Evolutionary conservation across 1,284 basidiomycete genomes (phyloP), one percentile per base, ranked within the genome.

Genomic region (Sporisorium graminicola): DNA sequence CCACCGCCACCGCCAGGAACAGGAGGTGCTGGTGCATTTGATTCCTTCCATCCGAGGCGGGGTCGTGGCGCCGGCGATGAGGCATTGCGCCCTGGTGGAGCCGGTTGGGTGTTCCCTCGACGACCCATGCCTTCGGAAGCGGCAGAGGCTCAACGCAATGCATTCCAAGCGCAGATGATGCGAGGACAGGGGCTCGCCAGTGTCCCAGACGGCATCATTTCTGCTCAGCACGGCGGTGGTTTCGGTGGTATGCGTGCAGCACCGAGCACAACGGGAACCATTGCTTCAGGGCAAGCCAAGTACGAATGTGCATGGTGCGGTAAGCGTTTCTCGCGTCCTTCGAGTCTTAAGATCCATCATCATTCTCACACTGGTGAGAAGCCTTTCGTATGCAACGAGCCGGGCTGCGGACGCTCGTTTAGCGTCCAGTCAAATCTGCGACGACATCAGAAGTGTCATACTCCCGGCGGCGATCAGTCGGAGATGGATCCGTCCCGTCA

Each of bases 281-380:
- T 78, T 47, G 73, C 68, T 14, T 71, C 73, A 13, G 76, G 76
- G 7, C 68, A 72, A 47, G 71, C 72, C 47, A 84, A 83, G 69
- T 84, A 83, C 61, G 81, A 82, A 40, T 84, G 82, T 62, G 64
- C 67, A 0, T 81, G 74, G 75, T 84, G 82, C 55, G 73, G 73
- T 24, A 84, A 84, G 62, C 79, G 82, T 31, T 84, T 84, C 64
- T 78, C 79, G 10, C 68, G 82, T 2, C 82, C 82, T 4, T 83
- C 82, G 14, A 82, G 80, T 24, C 70, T 84, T 46, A 80, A 80
- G 44, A 84, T 83, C n/a, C 82, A 84, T 52, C 78, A 80, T 26
- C 79, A 83, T 57, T 82, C 80, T 24, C 83, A 84, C 64, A 85
- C 83, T 2, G 83, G 83, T 9, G 83, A 84, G 43, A 85, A 85